Evolutionary conservation across 805 yeast genomes (phyloP), one percentile per base, ranked within the genome.

Genomic region (Wickerhamiella spandovensis): DNA sequence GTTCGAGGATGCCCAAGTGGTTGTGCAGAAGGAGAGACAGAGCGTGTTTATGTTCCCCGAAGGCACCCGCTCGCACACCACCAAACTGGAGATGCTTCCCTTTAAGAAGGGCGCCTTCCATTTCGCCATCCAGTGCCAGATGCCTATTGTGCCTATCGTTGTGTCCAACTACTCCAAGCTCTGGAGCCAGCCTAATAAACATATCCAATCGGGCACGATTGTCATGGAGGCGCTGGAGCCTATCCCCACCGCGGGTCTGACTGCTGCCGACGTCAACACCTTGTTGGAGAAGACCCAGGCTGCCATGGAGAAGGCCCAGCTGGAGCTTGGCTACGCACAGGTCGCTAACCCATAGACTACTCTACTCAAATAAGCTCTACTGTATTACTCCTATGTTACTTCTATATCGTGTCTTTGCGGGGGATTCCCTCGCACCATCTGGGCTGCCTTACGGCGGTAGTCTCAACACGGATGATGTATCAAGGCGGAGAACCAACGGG

Each of bases 81-180:
- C 76, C 22, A 73, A 73, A 35, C 81, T 94, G 47, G 78, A 73
- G 3, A 68, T 92, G 64, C 73, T 87, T 47, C 95, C 95, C 0
- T 87, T 92, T 70, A 92, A 92, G 67, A 92, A 92, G 64, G 99
- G 99, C 50, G 97, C 97, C 0, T 92, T 92, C 79, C 97, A 92
- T 67, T 75, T 92, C 62, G 99, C 99, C 7, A 83, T 84, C 55
- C 95, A 88, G 67, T 95, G 95, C 5, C 79, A 78, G 42, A 80
- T 90, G 37, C 97, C 97, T 18, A 72, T 92, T 47, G 78, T 92
- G 22, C 98, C 99, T 8, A 72, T 84, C 47, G 94, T 86, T 13
- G 88, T 86, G 9, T 78, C 90, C 30, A 92, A 92, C 70, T 85
- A 95, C 49, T 80, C 95, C 3, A 75, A 78, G 28, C 65, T 92